Base-by-base conservation (phyloP, 306 rosid genomes). In the Mimosa pudica region DNA sequence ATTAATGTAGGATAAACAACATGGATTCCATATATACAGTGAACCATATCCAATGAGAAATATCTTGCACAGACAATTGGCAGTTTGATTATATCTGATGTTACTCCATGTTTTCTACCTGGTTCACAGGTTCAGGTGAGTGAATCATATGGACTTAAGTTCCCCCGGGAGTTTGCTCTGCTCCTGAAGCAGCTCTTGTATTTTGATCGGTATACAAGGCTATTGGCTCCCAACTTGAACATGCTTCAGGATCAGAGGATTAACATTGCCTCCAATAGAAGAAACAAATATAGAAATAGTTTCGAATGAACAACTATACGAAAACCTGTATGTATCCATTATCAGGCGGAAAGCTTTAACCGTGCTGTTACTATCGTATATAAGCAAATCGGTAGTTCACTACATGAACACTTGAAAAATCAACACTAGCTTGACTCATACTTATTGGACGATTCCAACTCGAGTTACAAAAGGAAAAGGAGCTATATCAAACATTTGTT, bases 191-290 rank as follows among this genome's bases (percentile, higher is more conserved):
- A 95, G 84, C 94, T 95, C 73, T 80, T 92, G 89, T 95, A 92
- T 80, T 95, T 95, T 78, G 99, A 92, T 44, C 94, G 98, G 16
- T 95, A 95, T 86, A 90, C 98, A 2, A 91, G 99, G 60, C 79
- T 95, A 86, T 70, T 95, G 85, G 99, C 99, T 65, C 98, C 98
- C 32, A 84, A 93, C 75, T 66, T 95, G 89, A 91, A 95, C 83
- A 91, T 95, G 99, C 99, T 95, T 77, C 96, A 73, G 79, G 99
- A 95, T 84, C 97, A 92, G 82, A 93, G 99, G 90, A 85, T 95
- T 83, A 75, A 88, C 70, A 95, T 91, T 69, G 90, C 74, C 78
- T 93, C 99, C 52, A 89, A 89, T 36, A 70, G 92, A 76, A 92
- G 94, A 87, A 86, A 79, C 87, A 87, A 75, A 76, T 82, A 87